Percentiles rank a stretch among this genome's conserved stretches.
phyloP scores from a whole-genome alignment of 257 asterid species.

The Haberlea rhodopensis region DNA sequence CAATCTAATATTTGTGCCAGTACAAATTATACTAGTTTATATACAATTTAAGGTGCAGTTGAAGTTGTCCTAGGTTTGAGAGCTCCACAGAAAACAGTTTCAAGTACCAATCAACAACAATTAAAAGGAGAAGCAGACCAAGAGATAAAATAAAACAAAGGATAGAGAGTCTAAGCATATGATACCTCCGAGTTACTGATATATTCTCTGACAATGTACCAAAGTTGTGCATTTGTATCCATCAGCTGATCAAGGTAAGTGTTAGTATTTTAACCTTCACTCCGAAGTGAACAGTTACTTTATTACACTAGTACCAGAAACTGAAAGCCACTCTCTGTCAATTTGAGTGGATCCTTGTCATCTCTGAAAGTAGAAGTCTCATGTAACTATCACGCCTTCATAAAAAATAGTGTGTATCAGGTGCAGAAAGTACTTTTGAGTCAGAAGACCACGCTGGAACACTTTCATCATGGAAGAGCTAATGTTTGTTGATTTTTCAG shows the following conservation, averaged over 20 bases:
- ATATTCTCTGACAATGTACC: constrained; percentile 98
- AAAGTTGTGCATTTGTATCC: constrained; percentile 98
- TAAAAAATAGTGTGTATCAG: constrained; percentile 18
- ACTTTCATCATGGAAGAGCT: constrained; percentile 94
- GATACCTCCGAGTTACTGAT: constrained; percentile 88
- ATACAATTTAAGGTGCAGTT: too few relatives aligned
- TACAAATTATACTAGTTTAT: neutral
- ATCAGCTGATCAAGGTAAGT: constrained; percentile 62
- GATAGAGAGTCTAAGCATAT: constrained; percentile 17
- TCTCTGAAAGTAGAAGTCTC: constrained; percentile 61
- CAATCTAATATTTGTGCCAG: too few relatives aligned
- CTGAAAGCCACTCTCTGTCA: constrained; percentile 98
- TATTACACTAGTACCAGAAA: constrained; percentile 69
- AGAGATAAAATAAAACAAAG: neutral
- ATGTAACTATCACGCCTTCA: constrained; percentile 18
- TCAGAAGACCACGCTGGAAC: constrained; percentile 93
- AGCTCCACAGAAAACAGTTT: too few relatives aligned
- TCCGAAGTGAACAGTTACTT: constrained; percentile 26
- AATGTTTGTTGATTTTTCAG: constrained; percentile 73
- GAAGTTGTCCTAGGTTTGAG: too few relatives aligned
- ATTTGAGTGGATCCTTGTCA: constrained; percentile 71
- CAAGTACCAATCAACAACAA: neutral
- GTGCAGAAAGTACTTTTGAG: constrained; percentile 63
- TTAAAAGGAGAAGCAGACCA: constrained; percentile 8
- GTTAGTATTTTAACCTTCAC: constrained; percentile 36